Evolutionary conservation across 1,284 basidiomycete species (phyloP).

Genomic region (Schizophyllum amplum): DNA sequence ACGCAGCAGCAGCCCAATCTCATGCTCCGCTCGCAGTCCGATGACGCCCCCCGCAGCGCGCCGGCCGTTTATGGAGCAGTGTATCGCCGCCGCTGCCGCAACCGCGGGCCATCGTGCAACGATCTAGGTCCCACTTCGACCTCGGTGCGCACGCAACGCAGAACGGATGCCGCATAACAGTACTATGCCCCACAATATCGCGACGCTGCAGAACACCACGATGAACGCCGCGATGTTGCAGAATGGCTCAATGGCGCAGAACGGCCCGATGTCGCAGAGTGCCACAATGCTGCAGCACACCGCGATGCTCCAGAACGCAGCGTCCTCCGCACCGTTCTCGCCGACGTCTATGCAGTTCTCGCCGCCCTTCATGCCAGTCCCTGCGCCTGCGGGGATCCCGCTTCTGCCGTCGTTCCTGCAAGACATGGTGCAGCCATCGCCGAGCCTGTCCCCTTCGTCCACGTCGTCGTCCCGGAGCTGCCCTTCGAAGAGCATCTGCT

Average conservation of each 20-base stretch:
- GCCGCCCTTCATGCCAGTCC: constrained; percentile 3
- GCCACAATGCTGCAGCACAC: not conserved
- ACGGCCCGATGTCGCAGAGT: too few relatives aligned
- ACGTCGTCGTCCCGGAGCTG: constrained; percentile 49
- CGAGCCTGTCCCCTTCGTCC: constrained; percentile 52
- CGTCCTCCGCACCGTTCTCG: not conserved
- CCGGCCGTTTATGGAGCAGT: constrained; percentile 25
- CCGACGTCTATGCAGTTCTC: not conserved
- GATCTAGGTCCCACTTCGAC: constrained; percentile 41
- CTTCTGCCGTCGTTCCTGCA: constrained; percentile 67
- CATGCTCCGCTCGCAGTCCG: constrained; percentile 31
- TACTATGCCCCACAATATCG: too few relatives aligned
- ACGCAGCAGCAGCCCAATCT: not conserved
- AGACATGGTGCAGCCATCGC: constrained; percentile 54
- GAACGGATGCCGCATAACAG: too few relatives aligned
- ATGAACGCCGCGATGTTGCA: too few relatives aligned
- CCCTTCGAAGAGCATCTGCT: constrained; percentile 50
- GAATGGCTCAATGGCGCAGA: too few relatives aligned
- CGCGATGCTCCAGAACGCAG: not conserved
- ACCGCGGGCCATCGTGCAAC: constrained; percentile 27
- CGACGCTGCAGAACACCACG: too few relatives aligned
- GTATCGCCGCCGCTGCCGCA: constrained; percentile 20
- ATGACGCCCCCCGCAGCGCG: constrained; percentile 36
- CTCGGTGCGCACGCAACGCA: constrained; percentile 25
- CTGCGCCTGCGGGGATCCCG: constrained; percentile 33